phyloP scores from a whole-genome alignment of 2,329 filamentous ascomycete species.

The Fusarium sp. region DNA sequence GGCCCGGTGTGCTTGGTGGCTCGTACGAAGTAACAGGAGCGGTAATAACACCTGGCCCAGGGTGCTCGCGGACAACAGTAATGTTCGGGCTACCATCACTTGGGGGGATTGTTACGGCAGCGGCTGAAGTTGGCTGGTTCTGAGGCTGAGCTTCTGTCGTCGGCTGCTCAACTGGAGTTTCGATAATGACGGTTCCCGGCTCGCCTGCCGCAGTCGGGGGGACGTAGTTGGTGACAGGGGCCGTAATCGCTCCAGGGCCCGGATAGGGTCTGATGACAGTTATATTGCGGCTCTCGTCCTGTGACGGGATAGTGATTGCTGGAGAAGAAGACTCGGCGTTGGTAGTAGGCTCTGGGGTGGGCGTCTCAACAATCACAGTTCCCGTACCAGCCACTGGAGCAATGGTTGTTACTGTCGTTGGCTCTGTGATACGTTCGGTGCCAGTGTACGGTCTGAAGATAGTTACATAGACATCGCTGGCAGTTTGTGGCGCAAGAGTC shows the following conservation, averaged over 20 bases:
- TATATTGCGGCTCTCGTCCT: slow-evolving; percentile 13
- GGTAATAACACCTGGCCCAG: slow-evolving; percentile 26
- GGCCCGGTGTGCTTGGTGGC: slow-evolving; percentile 16
- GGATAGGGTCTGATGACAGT: slow-evolving; percentile 17
- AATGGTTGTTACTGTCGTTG: slow-evolving; percentile 17
- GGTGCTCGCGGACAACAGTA: slow-evolving; percentile 25
- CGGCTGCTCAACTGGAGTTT: slow-evolving; percentile 4
- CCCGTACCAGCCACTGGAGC: slow-evolving; percentile 17
- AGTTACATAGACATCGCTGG: slow-evolving; percentile 7
- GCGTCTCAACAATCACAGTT: slow-evolving; percentile 29
- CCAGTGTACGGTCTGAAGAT: slow-evolving; percentile 18
- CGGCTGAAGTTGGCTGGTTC: slow-evolving; percentile 7
- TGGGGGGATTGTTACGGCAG: slow-evolving; percentile 20
- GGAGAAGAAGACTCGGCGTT: not conserved
- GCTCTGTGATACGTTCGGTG: slow-evolving; percentile 4
- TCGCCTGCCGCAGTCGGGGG: slow-evolving; percentile 4
- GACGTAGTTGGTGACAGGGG: slow-evolving; percentile 8
- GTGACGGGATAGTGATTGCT: slow-evolving; percentile 15
- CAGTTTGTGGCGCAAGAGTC: slow-evolving; percentile 12
- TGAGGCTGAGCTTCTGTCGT: not conserved
- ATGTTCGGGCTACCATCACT: slow-evolving; percentile 27
- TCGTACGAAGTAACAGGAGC: slow-evolving; percentile 25
- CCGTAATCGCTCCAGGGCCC: slow-evolving; percentile 9
- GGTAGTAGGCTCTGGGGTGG: slow-evolving; percentile 5
- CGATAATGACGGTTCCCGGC: slow-evolving; percentile 19